Evolutionary conservation across 2,329 filamentous ascomycete species (phyloP).

Genomic region (Exophiala mesophila): DNA sequence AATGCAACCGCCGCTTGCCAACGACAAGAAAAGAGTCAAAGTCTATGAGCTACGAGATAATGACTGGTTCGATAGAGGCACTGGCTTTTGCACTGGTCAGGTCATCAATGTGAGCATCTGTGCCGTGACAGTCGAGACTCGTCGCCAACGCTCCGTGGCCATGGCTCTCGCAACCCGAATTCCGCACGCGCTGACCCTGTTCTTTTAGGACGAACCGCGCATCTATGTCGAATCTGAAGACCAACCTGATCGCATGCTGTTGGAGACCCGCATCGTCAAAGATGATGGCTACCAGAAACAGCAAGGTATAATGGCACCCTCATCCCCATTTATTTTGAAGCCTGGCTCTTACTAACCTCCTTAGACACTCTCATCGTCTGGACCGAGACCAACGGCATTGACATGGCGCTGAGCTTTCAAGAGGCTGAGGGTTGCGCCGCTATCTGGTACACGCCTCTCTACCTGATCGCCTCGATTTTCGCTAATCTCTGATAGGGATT

Average conservation of each 20-base stretch:
- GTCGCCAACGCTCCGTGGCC: not conserved
- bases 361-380: slow-evolving; percentile 95
- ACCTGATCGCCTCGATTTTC: slow-evolving; percentile 9
- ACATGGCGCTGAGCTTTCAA: slow-evolving; percentile 98
- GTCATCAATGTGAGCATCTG: slow-evolving; percentile 60
- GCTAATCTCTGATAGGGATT: slow-evolving; percentile 61
- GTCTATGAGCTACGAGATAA: slow-evolving; percentile 98
- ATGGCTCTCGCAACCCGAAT: not conserved
- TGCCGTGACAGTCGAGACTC: not conserved
- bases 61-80: slow-evolving; percentile 98
- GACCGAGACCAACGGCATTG: slow-evolving; percentile 85
- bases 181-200: slow-evolving; percentile 8
- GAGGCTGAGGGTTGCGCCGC: slow-evolving; percentile 88
- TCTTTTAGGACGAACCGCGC: slow-evolving; percentile 66
- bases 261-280: slow-evolving; percentile 85
- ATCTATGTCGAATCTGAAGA: slow-evolving; percentile 94
- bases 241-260: slow-evolving; percentile 71
- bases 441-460: slow-evolving; percentile 66
- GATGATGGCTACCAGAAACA: slow-evolving; percentile 98
- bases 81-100: slow-evolving; percentile 84
- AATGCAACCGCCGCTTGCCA: slow-evolving; percentile 43
- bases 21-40: slow-evolving; percentile 70
- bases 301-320: slow-evolving; percentile 59
- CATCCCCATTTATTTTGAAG: slow-evolving; percentile 13
- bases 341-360: slow-evolving; percentile 24